Evolutionary conservation across 257 asterid genomes (phyloP), one percentile per base, ranked within the genome.

Genomic region (Penstemon eatonii): DNA sequence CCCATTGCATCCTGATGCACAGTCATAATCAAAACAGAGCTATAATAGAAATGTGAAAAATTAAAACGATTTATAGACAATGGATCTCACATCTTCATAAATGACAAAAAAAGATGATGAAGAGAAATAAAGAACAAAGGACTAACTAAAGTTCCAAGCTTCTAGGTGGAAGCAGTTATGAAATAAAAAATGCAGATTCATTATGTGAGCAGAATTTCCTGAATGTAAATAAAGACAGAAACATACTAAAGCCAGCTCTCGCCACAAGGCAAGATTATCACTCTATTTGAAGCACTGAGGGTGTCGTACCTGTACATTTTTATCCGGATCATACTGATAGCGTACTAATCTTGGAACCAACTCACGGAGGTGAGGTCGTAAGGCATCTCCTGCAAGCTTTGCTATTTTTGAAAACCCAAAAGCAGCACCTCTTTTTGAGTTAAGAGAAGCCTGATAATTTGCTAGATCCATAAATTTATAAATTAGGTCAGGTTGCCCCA

Each of bases 371-470:
- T 88, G 71, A 71, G 99, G 99, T 70, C 87, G 79, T 57, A 93
- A 76, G 58, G 99, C 99, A 82, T 90, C 97, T 69, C 99, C 99
- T 33, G 99, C 99, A 82, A 78, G 91, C 80, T 93, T 90, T 69
- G 97, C 96, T 76, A 93, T 93, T 88, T 93, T 93, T 64, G 99
- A 93, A 79, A 93, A 93, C 67, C 99, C 99, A 87, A 90, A 93
- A 68, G 99, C 99, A 52, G 95, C 99, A 68, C 97, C 99, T 78
- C 99, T 81, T 86, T 90, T 93, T 46, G 99, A 93, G 76, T 90
- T 89, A 63, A 93, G 83, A 66, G 99, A 90, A 67, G 97, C 88
- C 75, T 90, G 99, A 73, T 93, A 87, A 78, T 93, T 93, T 64
- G 99, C 96, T 68, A 93, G 84, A 80, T 93, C 97, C 99, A 93